Percentiles rank a stretch among this genome's conserved stretches.
phyloP scores from a whole-genome alignment of 2,329 filamentous ascomycete species.

The Paraconiothyrium sp. region DNA sequence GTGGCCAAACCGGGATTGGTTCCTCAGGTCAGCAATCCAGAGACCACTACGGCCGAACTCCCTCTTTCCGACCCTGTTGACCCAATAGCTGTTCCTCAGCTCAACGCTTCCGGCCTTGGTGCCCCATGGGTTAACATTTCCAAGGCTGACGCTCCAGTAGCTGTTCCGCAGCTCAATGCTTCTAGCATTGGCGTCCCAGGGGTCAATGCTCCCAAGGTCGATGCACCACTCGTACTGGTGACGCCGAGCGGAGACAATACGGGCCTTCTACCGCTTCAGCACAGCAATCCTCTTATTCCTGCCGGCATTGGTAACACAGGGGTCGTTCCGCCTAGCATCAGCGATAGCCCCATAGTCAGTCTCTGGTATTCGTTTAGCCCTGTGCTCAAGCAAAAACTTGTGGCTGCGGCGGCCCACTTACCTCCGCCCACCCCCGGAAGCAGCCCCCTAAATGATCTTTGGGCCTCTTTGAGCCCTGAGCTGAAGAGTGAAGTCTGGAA shows the following conservation, averaged over 20 bases:
- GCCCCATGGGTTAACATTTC: neutral
- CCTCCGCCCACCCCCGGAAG: neutral
- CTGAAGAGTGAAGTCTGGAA: slow-evolving; percentile 13
- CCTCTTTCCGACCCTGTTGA: neutral
- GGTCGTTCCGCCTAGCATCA: slow-evolving; percentile 2
- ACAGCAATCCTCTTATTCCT: slow-evolving; percentile 3
- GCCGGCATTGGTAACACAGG: slow-evolving; percentile 3
- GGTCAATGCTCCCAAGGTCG: neutral
- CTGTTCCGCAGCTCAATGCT: neutral
- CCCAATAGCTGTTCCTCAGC: neutral
- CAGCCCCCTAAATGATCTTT: slow-evolving; percentile 9
- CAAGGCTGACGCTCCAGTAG: neutral
- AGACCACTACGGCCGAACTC: neutral
- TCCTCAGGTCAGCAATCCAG: neutral
- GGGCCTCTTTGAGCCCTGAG: slow-evolving; percentile 12
- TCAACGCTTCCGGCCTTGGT: neutral
- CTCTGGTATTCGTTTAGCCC: slow-evolving; percentile 18
- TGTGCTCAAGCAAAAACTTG: slow-evolving; percentile 13
- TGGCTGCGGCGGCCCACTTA: slow-evolving; percentile 13
- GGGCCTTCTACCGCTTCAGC: neutral
- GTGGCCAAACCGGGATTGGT: neutral
- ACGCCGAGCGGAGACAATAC: neutral
- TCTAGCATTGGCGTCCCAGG: neutral
- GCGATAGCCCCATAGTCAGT: slow-evolving; percentile 3
- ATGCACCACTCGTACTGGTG: neutral